Evolutionary conservation across 2,329 filamentous ascomycete species (phyloP).

Genomic region (Escovopsis weberi): DNA sequence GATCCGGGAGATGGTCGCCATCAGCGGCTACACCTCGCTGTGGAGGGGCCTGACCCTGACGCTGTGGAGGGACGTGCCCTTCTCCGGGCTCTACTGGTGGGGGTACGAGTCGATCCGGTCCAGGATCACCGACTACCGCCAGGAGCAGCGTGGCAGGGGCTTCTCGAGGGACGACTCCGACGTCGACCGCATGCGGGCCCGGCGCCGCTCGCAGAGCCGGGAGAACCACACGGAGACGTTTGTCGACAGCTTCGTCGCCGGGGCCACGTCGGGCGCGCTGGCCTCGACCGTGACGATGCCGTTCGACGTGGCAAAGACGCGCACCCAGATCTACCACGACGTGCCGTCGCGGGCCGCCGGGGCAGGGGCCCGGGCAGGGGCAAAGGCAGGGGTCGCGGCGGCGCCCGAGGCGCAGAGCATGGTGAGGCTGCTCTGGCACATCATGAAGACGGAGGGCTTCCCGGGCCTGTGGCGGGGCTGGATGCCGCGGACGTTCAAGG

Average conservation of each 20-base stretch:
- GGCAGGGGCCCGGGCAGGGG: slow-evolving; percentile 45
- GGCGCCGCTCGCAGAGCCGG: slow-evolving; percentile 43
- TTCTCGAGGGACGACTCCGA: slow-evolving; percentile 14
- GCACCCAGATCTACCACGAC: slow-evolving; percentile 72
- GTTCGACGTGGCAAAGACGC: slow-evolving; percentile 94
- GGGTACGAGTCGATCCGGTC: slow-evolving; percentile 80
- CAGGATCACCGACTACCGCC: slow-evolving; percentile 53
- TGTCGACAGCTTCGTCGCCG: slow-evolving; percentile 76
- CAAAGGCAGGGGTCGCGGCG: slow-evolving; percentile 28
- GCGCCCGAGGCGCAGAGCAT: slow-evolving; percentile 64
- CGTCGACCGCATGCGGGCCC: slow-evolving; percentile 24
- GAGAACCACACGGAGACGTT: slow-evolving; percentile 68
- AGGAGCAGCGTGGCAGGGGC: slow-evolving; percentile 29
- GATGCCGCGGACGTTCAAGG: slow-evolving; percentile 82
- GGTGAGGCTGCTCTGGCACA: slow-evolving; percentile 74
- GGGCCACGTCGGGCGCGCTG: slow-evolving; percentile 67
- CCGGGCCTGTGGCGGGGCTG: slow-evolving; percentile 79
- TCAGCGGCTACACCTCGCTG: slow-evolving; percentile 63
- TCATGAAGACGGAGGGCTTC: slow-evolving; percentile 72
- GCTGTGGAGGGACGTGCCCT: slow-evolving; percentile 92
- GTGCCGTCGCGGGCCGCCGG: slow-evolving; percentile 16
- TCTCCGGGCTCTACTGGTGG: slow-evolving; percentile 96
- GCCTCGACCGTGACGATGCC: slow-evolving; percentile 85
- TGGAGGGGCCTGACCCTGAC: slow-evolving; percentile 88
- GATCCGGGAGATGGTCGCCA: slow-evolving; percentile 63